Evolutionary conservation across 176 grass and related monocot species (phyloP).

Genomic region (Phyllostachys edulis): DNA sequence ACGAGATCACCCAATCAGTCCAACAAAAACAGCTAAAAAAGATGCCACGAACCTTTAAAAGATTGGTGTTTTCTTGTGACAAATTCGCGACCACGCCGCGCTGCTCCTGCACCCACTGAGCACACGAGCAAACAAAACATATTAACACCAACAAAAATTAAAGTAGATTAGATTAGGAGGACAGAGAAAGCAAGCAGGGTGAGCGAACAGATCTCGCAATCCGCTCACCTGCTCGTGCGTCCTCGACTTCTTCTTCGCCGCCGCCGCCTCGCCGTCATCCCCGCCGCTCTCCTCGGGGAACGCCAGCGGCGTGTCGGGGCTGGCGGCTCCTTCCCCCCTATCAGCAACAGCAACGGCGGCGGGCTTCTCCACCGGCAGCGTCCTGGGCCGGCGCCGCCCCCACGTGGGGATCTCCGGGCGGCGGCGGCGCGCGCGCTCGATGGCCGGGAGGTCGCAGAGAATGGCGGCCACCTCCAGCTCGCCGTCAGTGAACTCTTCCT

Average conservation of each 20-base stretch:
- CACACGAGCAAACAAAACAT: neutral
- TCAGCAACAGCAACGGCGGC: no score
- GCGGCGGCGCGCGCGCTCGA: slow-evolving; percentile 13
- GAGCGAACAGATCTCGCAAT: slow-evolving; percentile 26
- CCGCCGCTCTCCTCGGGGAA: slow-evolving; percentile 27
- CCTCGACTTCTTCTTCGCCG: neutral
- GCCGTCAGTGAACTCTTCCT: neutral
- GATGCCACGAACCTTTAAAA: slow-evolving; percentile 13
- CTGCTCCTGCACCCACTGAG: slow-evolving; percentile 44
- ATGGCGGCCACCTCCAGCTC: slow-evolving; percentile 40
- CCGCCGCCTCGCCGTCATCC: neutral
- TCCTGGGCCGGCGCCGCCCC: slow-evolving; percentile 31
- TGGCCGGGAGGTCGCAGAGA: slow-evolving; percentile 17
- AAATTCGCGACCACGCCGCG: slow-evolving; percentile 34
- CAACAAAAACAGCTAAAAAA: neutral
- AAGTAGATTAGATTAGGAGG: neutral
- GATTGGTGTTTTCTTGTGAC: slow-evolving; percentile 25
- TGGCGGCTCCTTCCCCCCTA: slow-evolving; percentile 22
- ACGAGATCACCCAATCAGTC: neutral
- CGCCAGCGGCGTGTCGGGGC: slow-evolving; percentile 52
- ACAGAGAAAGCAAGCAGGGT: neutral
- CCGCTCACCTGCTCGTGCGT: slow-evolving; percentile 17
- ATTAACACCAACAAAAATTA: neutral
- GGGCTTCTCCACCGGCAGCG: neutral
- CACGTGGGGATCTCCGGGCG: slow-evolving; percentile 32